Evolutionary conservation across 2,329 filamentous ascomycete genomes (phyloP).

Genomic region (Colletotrichum sp.): DNA sequence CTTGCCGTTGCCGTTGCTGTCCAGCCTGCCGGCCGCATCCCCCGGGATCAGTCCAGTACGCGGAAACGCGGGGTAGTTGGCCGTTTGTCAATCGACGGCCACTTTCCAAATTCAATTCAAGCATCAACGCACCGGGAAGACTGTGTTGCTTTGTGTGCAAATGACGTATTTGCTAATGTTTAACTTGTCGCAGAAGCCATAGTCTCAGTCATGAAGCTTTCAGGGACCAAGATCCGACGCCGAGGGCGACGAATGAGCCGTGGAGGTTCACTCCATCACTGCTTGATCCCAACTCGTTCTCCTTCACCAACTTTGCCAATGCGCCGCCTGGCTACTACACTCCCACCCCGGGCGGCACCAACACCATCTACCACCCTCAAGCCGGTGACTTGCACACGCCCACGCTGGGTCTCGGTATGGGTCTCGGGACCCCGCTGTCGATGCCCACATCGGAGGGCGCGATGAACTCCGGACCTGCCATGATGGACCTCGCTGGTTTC

Average conservation of each 20-base stretch:
- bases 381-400: conserved; percentile 89
- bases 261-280: conserved; percentile 91
- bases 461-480: conserved; percentile 62
- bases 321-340: conserved; percentile 87
- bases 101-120: background rate
- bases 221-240: conserved; percentile 80
- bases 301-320: conserved; percentile 80
- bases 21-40: background rate
- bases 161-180: conserved; percentile 14
- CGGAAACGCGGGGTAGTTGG: conserved; percentile 13
- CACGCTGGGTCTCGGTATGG: conserved; percentile 74
- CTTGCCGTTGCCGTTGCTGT: background rate
- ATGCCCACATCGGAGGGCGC: conserved; percentile 72
- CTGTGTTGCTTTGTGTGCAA: background rate
- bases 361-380: conserved; percentile 81
- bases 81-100: background rate
- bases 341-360: conserved; percentile 81
- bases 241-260: conserved; percentile 77
- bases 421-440: conserved; percentile 81
- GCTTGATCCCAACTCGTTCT: conserved; percentile 83
- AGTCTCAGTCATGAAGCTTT: conserved; percentile 49
- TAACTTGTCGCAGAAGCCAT: conserved; percentile 46
- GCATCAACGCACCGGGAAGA: background rate
- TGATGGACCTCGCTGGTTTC: conserved; percentile 70
- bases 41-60: background rate